A percentile compares a stretch with the other conserved stretches of the same genome.
These are phyloP conservation scores for Fusarium coicis DNA, from an alignment of 2,329 filamentous ascomycete species.

Conservation along the genomic window DNA sequence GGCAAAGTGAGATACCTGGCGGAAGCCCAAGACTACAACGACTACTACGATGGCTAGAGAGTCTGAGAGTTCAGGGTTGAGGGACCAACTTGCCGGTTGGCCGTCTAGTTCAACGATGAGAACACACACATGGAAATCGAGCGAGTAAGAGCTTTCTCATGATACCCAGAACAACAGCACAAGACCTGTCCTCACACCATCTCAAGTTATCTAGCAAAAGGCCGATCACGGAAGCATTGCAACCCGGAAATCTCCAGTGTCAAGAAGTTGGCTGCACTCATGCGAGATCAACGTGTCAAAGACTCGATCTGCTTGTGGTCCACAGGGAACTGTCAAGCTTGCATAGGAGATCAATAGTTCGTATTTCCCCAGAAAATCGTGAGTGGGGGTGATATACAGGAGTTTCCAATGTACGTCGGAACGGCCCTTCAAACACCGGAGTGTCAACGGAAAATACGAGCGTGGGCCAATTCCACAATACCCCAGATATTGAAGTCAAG, in stretches of 20 bases:
- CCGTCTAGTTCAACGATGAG: not conserved
- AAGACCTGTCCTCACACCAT: not conserved
- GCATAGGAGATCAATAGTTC: not conserved
- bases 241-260: not conserved
- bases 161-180: not conserved
- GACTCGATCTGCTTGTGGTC: not conserved
- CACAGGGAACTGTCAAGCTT: not conserved
- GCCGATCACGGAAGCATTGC: not conserved
- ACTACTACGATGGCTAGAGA: not conserved
- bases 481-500: not conserved
- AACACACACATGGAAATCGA: not conserved
- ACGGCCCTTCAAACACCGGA: conserved; percentile 26
- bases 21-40: not conserved
- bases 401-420: conserved; percentile 26
- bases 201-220: not conserved
- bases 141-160: not conserved
- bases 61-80: not conserved
- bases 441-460: not conserved
- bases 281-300: not conserved
- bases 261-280: not conserved
- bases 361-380: conserved; percentile 28
- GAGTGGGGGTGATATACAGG: conserved; percentile 25
- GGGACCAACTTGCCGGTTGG: not conserved
- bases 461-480: not conserved
- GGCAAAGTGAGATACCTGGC: not conserved